phyloP scores from a whole-genome alignment of 1,284 basidiomycete genomes.

The Porodaedalea pini region DNA sequence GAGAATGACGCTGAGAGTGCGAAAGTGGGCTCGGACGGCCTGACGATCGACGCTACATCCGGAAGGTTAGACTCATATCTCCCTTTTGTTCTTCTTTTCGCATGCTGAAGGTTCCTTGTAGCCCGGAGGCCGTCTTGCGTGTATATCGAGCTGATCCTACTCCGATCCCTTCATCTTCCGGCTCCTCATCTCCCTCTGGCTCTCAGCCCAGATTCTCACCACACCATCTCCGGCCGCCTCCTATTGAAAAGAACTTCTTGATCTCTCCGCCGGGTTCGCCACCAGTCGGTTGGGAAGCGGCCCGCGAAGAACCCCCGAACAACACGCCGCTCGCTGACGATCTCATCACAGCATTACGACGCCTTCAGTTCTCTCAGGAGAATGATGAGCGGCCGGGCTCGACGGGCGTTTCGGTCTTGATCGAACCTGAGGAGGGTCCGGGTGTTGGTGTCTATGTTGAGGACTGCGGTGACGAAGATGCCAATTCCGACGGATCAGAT shows the following conservation, averaged over 20 bases:
- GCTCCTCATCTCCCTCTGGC: constrained; percentile 41
- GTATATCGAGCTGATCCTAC: constrained; percentile 81
- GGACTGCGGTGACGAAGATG: constrained; percentile 42
- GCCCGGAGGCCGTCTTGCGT: constrained; percentile 56
- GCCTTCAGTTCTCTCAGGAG: constrained; percentile 50
- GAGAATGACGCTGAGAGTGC: constrained; percentile 65
- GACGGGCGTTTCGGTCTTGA: constrained; percentile 49
- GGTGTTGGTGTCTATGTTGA: constrained; percentile 76
- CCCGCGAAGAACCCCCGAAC: constrained; percentile 92
- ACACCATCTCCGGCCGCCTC: constrained; percentile 71
- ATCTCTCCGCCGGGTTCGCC: constrained; percentile 98
- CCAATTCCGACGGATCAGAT: constrained; percentile 30
- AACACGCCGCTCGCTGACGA: constrained; percentile 83
- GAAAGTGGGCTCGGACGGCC: constrained; percentile 59
- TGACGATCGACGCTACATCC: constrained; percentile 49
- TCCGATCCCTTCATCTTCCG: constrained; percentile 32
- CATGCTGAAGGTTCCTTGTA: constrained; percentile 26
- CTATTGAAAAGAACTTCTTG: constrained; percentile 88
- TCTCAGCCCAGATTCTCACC: constrained; percentile 37
- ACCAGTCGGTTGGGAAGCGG: constrained; percentile 94
- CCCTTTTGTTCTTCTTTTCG: constrained; percentile 17
- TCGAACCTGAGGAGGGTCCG: constrained; percentile 63
- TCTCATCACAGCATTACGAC: constrained; percentile 73
- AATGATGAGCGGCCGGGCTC: constrained; percentile 30
- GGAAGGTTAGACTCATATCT: constrained; percentile 43